Conservation (phyloP, 345 rosid genomes). For the Melaleuca quinquenervia region DNA sequence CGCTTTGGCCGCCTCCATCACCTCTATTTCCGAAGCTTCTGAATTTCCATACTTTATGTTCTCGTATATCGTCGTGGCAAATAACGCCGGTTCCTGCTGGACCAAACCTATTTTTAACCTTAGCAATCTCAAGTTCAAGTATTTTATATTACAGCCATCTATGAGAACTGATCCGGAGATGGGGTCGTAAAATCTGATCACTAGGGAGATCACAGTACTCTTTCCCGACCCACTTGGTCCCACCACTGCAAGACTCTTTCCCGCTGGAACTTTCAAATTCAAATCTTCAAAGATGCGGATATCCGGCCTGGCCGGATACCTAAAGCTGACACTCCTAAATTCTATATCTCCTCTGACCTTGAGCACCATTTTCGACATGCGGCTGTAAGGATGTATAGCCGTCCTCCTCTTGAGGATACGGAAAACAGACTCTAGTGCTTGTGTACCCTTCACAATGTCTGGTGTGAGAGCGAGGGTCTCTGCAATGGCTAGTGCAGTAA, state of each 20-base stretch:
- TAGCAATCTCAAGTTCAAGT: constrained; percentile 50
- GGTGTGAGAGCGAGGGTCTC: constrained; percentile 86
- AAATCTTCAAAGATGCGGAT: constrained; percentile 37
- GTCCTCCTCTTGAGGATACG: constrained; percentile 47
- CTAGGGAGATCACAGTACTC: constrained; percentile 59
- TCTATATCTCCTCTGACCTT: constrained; percentile 49
- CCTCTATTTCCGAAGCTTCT: constrained; percentile 58
- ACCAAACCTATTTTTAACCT: constrained; percentile 57
- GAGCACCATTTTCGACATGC: constrained; percentile 20
- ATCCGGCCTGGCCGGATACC: constrained; percentile 63
- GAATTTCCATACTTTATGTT: constrained; percentile 70
- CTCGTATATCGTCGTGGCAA: constrained; percentile 59
- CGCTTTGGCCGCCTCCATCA: constrained; percentile 55
- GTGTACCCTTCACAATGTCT: constrained; percentile 82
- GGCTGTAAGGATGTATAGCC: constrained; percentile 30
- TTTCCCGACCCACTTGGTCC: constrained; percentile 87
- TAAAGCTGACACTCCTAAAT: constrained; percentile 47
- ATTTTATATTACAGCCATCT: constrained; percentile 49
- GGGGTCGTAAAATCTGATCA: constrained; percentile 71
- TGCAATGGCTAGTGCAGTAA: constrained; percentile 53
- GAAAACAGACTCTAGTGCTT: constrained; percentile 65
- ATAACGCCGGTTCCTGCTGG: constrained; percentile 78
- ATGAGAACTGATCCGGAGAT: constrained; percentile 35
- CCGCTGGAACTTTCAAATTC: constrained; percentile 32
- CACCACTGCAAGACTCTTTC: constrained; percentile 69